Evolutionary conservation across 2,329 filamentous ascomycete species (phyloP).

Genomic region (Ramularia collo-cygni): DNA sequence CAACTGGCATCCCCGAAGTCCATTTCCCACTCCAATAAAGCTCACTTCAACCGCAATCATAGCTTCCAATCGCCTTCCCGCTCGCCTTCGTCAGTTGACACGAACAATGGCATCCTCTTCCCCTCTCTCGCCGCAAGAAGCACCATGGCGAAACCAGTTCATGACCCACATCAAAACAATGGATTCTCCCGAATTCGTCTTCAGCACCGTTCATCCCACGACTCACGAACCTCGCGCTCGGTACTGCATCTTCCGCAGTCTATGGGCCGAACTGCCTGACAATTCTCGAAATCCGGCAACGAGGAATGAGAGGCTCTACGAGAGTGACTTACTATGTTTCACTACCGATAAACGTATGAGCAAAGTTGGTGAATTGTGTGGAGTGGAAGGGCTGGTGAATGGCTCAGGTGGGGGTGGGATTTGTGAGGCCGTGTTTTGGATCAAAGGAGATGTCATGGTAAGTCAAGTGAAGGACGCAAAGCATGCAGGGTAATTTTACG

Average conservation of each 20-base stretch:
- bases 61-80: constrained; percentile 25
- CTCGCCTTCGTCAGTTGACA: constrained; percentile 35
- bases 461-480: no score
- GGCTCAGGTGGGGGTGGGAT: constrained; percentile 58
- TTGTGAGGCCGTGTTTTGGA: constrained; percentile 83
- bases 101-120: constrained; percentile 43
- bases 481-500: no score
- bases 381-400: constrained; percentile 37
- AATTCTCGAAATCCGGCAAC: constrained; percentile 68
- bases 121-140: constrained; percentile 31
- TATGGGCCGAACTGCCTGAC: constrained; percentile 67
- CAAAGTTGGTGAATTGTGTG: constrained; percentile 68
- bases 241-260: constrained; percentile 77
- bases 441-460: constrained; percentile 53
- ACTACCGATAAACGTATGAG: constrained; percentile 86
- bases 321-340: constrained; percentile 72
- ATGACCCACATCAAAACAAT: constrained; percentile 44
- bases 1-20: no score
- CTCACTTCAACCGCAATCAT: constrained; percentile 25
- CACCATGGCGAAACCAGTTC: constrained; percentile 49
- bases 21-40: no score
- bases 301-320: constrained; percentile 62
- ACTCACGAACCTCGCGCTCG: constrained; percentile 52
- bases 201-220: constrained; percentile 43
- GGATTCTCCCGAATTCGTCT: constrained; percentile 44